Conservation (phyloP, 139 green algal species). For the Ettlia oleoabundans region DNA sequence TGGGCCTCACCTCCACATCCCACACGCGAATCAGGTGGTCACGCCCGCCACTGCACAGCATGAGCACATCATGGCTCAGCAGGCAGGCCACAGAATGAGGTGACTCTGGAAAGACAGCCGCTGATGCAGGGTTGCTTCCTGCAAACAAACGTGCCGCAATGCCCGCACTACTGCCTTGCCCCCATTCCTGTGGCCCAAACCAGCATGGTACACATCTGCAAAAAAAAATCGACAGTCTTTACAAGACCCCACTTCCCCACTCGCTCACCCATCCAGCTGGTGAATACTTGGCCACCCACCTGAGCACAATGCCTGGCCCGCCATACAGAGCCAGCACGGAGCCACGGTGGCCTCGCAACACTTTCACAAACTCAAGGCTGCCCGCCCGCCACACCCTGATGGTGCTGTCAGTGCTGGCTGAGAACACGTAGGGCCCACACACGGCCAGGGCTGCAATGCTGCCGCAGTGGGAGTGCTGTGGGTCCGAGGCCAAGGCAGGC, state of each 20-base stretch:
- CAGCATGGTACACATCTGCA: too few species aligned
- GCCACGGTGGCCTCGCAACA: conserved; percentile 76
- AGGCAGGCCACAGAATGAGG: neutral
- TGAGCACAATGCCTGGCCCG: conserved; percentile 70
- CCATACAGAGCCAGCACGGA: conserved; percentile 83
- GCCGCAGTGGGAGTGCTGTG: conserved; percentile 57
- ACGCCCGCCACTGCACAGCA: conserved; percentile 64
- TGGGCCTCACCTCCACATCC: conserved; percentile 22
- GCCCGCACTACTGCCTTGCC: too few species aligned
- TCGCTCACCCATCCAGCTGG: too few species aligned
- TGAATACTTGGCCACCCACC: too few species aligned
- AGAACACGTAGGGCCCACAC: conserved; percentile 55
- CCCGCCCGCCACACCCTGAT: conserved; percentile 74
- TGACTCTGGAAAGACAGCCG: too few species aligned
- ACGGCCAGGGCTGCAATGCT: conserved; percentile 72
- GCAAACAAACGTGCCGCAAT: too few species aligned
- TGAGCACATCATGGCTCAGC: neutral
- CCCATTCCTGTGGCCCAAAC: too few species aligned
- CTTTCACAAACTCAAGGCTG: conserved; percentile 62
- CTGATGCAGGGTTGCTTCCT: too few species aligned
- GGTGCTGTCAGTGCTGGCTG: conserved; percentile 61
- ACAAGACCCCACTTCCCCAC: neutral
- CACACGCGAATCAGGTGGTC: conserved; percentile 89
- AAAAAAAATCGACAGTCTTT: too few species aligned
- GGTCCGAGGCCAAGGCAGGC: conserved; percentile 6